phyloP scores from a whole-genome alignment of 148 eudicot species.

The Cornus florida region DNA sequence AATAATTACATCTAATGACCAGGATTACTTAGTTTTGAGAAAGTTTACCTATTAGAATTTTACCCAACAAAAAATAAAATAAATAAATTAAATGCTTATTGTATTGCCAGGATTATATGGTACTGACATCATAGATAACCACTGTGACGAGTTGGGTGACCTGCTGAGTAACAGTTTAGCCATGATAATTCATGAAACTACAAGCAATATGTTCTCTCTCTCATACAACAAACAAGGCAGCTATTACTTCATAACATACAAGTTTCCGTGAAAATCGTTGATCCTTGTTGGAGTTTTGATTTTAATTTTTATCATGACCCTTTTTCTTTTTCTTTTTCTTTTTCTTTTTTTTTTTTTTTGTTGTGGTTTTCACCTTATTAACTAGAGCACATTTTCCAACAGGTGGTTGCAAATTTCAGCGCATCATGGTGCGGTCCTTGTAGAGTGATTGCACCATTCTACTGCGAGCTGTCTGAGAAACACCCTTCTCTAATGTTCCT shows the following conservation, averaged over 20 bases:
- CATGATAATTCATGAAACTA: not conserved
- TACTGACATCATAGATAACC: not conserved
- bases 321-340: not conserved
- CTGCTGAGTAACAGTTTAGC: not conserved
- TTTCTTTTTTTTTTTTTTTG: not conserved
- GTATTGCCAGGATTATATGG: not conserved
- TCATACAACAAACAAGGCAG: not conserved
- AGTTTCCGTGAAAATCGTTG: not conserved
- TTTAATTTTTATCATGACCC: not conserved
- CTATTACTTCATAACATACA: not conserved
- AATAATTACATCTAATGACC: not conserved
- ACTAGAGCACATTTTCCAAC: conserved; percentile 20
- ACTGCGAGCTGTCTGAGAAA: conserved; percentile 75
- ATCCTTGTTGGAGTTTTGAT: not conserved
- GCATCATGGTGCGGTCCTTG: conserved; percentile 99
- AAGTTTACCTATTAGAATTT: not conserved
- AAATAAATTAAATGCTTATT: not conserved
- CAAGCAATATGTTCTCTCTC: not conserved
- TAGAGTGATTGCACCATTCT: conserved; percentile 80
- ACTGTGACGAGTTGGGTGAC: not conserved
- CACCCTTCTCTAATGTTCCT: conserved; percentile 73
- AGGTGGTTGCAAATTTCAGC: conserved; percentile 94
- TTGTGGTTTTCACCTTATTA: not conserved
- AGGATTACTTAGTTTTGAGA: not conserved
- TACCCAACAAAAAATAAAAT: not conserved